Evolutionary conservation across 2,329 filamentous ascomycete species (phyloP).

Genomic region (Fusarium nematophilum): DNA sequence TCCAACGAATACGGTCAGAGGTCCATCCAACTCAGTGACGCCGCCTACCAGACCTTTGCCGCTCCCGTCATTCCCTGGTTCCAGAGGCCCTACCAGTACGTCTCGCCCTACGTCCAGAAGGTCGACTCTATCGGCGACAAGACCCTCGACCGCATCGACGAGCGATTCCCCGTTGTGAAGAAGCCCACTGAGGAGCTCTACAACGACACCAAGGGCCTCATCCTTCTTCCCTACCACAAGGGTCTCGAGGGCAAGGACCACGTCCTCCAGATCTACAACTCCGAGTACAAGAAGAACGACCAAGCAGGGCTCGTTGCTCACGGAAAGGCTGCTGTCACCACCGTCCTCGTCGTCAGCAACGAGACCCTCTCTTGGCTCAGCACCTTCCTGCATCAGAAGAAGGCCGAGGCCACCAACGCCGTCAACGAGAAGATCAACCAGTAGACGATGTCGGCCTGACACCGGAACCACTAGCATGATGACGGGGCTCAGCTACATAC

Average conservation of each 20-base stretch:
- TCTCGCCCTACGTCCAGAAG: constrained; percentile 85
- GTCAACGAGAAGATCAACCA: constrained; percentile 64
- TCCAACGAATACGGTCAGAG: constrained; percentile 85
- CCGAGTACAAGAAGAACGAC: constrained; percentile 72
- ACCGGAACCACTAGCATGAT: constrained; percentile 19
- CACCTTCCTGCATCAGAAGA: constrained; percentile 69
- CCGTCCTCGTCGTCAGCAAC: constrained; percentile 72
- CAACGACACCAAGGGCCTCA: constrained; percentile 69
- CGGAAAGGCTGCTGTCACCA: constrained; percentile 77
- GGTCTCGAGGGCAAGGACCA: constrained; percentile 71
- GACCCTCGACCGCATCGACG: constrained; percentile 76
- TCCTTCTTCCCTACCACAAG: constrained; percentile 72
- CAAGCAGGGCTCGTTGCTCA: constrained; percentile 73
- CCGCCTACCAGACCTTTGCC: constrained; percentile 80
- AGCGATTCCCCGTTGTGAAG: constrained; percentile 78
- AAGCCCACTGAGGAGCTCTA: constrained; percentile 79
- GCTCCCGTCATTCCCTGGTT: constrained; percentile 79
- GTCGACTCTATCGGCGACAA: constrained; percentile 82
- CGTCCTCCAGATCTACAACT: constrained; percentile 65
- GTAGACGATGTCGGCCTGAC: constrained; percentile 43
- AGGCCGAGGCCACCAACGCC: constrained; percentile 68
- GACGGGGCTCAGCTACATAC: constrained; percentile 35
- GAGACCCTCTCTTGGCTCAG: constrained; percentile 73
- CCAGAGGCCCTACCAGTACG: constrained; percentile 80
- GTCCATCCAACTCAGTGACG: constrained; percentile 79